Evolutionary conservation across 495 filamentous ascomycete species (phyloP).

Genomic region (Penicillium salamii): DNA sequence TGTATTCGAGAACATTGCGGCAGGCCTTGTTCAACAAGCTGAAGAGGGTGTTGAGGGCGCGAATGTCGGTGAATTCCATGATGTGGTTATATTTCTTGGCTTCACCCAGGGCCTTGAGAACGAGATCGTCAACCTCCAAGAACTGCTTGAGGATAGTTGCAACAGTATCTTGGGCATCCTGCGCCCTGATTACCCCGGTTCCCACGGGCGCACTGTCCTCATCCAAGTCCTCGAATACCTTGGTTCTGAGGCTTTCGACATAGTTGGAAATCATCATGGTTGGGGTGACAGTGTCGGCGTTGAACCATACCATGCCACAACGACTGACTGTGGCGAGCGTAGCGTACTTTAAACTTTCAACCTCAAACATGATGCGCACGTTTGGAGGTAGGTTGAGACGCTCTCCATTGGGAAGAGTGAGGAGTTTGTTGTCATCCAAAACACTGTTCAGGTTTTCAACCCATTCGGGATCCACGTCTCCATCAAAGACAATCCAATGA

Average conservation of each 20-base stretch:
- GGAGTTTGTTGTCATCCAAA: constrained; percentile 95
- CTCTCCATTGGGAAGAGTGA: constrained; percentile 96
- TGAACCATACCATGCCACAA: constrained; percentile 99
- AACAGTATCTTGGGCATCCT: constrained; percentile 71
- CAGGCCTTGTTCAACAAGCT: constrained; percentile 92
- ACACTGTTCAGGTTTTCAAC: constrained; percentile 99
- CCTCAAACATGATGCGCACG: constrained; percentile 99
- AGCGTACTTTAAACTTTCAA: constrained; percentile 97
- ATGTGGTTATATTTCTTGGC: constrained; percentile 84
- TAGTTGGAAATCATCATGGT: constrained; percentile 93
- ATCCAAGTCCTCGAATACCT: constrained; percentile 88
- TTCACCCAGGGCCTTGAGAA: constrained; percentile 69
- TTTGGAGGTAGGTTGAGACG: constrained; percentile 91
- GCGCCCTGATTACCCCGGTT: constrained; percentile 71
- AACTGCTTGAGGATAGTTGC: constrained; percentile 74
- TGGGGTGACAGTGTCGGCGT: constrained; percentile 90
- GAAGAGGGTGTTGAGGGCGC: constrained; percentile 89
- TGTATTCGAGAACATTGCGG: constrained; percentile 90
- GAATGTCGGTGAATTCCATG: constrained; percentile 93
- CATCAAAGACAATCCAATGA: constrained; percentile 99
- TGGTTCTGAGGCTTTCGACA: constrained; percentile 73
- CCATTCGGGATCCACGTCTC: constrained; percentile 98
- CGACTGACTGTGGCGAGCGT: constrained; percentile 96
- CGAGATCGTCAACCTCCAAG: constrained; percentile 72
- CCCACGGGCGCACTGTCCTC: constrained; percentile 82